Conservation (phyloP, 2,329 filamentous ascomycete genomes). For the Fusarium haematococcum region DNA sequence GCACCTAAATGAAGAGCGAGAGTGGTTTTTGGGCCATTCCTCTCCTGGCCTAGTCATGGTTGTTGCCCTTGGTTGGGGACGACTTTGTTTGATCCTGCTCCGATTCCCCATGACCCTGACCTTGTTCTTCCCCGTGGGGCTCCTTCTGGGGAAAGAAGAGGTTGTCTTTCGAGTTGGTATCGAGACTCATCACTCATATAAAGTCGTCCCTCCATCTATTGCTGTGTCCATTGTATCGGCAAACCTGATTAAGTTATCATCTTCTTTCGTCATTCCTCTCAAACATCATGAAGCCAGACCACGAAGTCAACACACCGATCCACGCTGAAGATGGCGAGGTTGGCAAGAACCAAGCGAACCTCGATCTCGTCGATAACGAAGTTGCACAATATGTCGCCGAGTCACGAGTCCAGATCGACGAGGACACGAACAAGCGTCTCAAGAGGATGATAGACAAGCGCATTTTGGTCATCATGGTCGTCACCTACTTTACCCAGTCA, state of each 20-base stretch:
- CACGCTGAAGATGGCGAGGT: neutral
- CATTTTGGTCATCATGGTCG: slow-evolving; percentile 76
- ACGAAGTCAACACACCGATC: neutral
- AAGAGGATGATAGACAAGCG: slow-evolving; percentile 71
- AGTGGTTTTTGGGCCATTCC: neutral
- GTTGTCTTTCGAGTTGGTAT: neutral
- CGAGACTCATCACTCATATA: neutral
- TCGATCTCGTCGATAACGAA: slow-evolving; percentile 1
- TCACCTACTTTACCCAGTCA: slow-evolving; percentile 77
- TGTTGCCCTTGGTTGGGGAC: neutral
- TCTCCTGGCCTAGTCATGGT: neutral
- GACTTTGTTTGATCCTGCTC: neutral
- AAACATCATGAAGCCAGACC: neutral
- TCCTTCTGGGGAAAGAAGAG: neutral
- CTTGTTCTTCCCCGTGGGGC: neutral
- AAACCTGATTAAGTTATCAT: neutral
- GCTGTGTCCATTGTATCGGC: neutral
- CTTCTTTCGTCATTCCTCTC: neutral
- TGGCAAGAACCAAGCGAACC: neutral
- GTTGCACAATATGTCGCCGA: slow-evolving; percentile 1
- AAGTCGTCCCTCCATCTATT: neutral
- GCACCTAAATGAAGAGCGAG: neutral
- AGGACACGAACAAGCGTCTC: slow-evolving; percentile 70
- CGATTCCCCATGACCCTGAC: neutral
- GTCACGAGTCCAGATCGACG: slow-evolving; percentile 37